Evolutionary conservation across 2,329 filamentous ascomycete genomes (phyloP).

Genomic region (Aspergillus sp.): DNA sequence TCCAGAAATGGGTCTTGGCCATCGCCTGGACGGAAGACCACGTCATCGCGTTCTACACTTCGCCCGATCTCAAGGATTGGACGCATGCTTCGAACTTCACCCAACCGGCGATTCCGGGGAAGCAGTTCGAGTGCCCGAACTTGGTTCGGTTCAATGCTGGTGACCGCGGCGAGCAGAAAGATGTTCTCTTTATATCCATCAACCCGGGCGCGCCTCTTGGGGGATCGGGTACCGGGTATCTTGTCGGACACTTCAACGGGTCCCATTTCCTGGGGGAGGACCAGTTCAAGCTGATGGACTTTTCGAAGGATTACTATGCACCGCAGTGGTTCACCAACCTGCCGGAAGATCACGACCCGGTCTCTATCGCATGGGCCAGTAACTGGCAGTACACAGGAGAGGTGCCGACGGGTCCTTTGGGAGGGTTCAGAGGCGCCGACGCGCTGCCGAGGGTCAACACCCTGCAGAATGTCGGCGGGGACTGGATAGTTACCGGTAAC

Average conservation of each 20-base stretch:
- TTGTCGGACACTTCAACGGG: constrained; percentile 39
- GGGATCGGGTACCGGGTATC: constrained; percentile 40
- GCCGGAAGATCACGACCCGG: constrained; percentile 29
- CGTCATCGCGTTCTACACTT: constrained; percentile 53
- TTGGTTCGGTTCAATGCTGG: constrained; percentile 47
- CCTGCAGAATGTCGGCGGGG: constrained; percentile 42
- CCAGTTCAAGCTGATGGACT: constrained; percentile 17
- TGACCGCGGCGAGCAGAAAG: constrained; percentile 8
- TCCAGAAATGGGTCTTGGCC: constrained; percentile 49
- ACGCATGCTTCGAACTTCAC: constrained; percentile 50
- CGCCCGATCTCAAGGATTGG: constrained; percentile 51
- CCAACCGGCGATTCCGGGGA: constrained; percentile 42
- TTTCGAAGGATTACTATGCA: constrained; percentile 33
- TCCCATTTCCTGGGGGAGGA: constrained; percentile 40
- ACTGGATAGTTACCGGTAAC: constrained; percentile 43
- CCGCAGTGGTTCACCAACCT: constrained; percentile 47
- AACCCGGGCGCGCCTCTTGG: constrained; percentile 28
- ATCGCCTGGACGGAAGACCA: constrained; percentile 48
- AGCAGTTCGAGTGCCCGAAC: constrained; percentile 57
- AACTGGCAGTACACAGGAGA: constrained; percentile 52
- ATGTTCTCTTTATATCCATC: constrained; percentile 21
- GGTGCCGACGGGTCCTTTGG: constrained; percentile 44
- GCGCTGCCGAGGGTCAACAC: constrained; percentile 44
- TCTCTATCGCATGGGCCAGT: constrained; percentile 49
- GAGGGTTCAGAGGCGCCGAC: constrained; percentile 47